Base-by-base conservation (phyloP, 1,139 yeast species). In the Arxiozyma bovina region DNA sequence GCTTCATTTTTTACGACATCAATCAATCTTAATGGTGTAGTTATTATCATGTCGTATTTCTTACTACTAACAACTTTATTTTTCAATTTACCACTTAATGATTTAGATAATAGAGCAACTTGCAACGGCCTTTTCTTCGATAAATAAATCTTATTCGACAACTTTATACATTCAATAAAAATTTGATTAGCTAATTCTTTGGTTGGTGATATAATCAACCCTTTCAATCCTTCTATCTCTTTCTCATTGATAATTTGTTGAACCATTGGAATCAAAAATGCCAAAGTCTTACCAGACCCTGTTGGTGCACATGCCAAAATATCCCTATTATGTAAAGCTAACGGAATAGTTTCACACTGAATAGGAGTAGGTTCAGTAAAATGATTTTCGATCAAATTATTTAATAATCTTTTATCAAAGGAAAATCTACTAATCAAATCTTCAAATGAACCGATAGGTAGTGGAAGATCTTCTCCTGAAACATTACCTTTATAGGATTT, bases 271-370 rank as follows among this genome's bases (percentile, higher is more conserved):
- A 90, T 80, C 55, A 87, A 75, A 68, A 87, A 93, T 48, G 97
- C 96, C 51, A 90, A 74, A 0, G 96, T 88, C 69, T 89, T 89
- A 73, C 96, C 96, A 7, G 96, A 86, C 61, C 96, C 96, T 0
- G 96, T 89, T 45, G 96, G 96, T 0, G 96, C 96, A 75, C 96
- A 87, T 1, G 94, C 95, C 55, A 89, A 75, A 50, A 89, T 67
- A 65, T 89, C 96, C 57, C 93, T 78, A 27, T 75, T 76, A 51
- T 78, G 74, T 51, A 87, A 73, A 41, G 87, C 73, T 21, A 81
- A 73, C 1, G 96, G 96, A 43, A 90, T 83, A 1, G 88, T 79
- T 68, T 89, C 96, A 61, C 91, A 81, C 73, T 93, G 99, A 61
- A 93, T 87, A 1, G 97, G 83, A 0, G 99, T 93, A 7, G 99